These are phyloP conservation scores for Ogataea degrootiae DNA, from an alignment of 805 yeast species.

Conservation along the genomic window DNA sequence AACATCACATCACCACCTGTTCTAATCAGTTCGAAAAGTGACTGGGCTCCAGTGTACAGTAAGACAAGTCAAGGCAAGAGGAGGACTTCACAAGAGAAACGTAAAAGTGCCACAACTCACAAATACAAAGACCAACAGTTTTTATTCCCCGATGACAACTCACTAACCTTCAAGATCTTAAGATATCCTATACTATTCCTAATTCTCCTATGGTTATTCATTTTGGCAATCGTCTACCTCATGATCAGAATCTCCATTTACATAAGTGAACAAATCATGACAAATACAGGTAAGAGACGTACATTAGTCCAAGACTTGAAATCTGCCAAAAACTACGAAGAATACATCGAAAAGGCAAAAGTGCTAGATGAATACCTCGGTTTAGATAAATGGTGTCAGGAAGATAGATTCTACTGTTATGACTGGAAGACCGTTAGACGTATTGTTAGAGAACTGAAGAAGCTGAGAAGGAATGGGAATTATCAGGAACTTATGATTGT, in stretches of 20 bases:
- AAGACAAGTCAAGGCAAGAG: constrained; percentile 1
- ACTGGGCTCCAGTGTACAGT: constrained; percentile 8
- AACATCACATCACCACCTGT: no score
- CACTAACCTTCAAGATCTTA: constrained; percentile 40
- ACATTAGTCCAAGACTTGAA: constrained; percentile 46
- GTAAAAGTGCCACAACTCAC: background rate
- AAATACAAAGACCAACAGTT: background rate
- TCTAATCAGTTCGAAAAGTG: constrained; percentile 9
- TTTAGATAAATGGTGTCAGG: constrained; percentile 58
- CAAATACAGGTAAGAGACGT: constrained; percentile 58
- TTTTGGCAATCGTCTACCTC: constrained; percentile 47
- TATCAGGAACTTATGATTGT: constrained; percentile 47
- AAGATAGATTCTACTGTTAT: constrained; percentile 60
- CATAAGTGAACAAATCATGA: constrained; percentile 51
- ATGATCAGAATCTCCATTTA: constrained; percentile 57
- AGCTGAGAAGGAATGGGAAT: constrained; percentile 27
- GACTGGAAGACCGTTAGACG: constrained; percentile 57
- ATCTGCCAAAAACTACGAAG: constrained; percentile 45
- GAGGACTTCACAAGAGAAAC: constrained; percentile 1
- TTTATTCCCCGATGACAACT: constrained; percentile 15
- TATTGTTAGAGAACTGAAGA: constrained; percentile 39
- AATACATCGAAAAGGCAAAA: constrained; percentile 59
- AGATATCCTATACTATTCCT: constrained; percentile 62
- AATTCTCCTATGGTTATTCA: constrained; percentile 48
- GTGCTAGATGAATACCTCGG: constrained; percentile 53